phyloP scores from a whole-genome alignment of 148 eudicot genomes.

The Fagopyrum tataricum region DNA sequence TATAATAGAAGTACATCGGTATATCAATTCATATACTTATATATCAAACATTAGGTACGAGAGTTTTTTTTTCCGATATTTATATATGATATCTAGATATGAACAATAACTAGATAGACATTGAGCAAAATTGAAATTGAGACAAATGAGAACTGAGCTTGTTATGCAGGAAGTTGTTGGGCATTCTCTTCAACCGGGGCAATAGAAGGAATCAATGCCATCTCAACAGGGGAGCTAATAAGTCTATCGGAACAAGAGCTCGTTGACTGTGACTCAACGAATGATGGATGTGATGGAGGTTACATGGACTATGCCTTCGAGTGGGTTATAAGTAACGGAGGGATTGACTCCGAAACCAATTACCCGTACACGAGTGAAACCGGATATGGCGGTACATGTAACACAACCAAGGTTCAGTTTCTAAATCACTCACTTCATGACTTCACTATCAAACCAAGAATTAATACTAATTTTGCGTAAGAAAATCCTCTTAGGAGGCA shows the following conservation, averaged over 20 bases:
- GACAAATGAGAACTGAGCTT: too few species aligned
- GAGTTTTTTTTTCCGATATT: too few species aligned
- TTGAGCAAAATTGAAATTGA: not conserved
- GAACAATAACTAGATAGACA: not conserved
- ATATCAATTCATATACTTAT: too few species aligned
- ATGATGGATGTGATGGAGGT: slow-evolving; percentile 51
- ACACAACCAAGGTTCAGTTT: slow-evolving; percentile 32
- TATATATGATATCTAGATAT: too few species aligned
- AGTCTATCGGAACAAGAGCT: slow-evolving; percentile 60
- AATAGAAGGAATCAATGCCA: slow-evolving; percentile 47
- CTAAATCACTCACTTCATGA: too few species aligned
- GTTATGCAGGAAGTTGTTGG: slow-evolving; percentile 49
- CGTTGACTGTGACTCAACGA: slow-evolving; percentile 39
- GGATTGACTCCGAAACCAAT: slow-evolving; percentile 38
- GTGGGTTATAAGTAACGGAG: slow-evolving; percentile 50
- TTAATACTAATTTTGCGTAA: not conserved
- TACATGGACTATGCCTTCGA: slow-evolving; percentile 49
- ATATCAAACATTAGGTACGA: too few species aligned
- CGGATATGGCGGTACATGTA: slow-evolving; percentile 33
- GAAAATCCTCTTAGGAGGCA: slow-evolving; percentile 23
- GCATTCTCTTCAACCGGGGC: slow-evolving; percentile 52
- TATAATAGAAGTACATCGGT: too few species aligned
- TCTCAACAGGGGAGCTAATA: slow-evolving; percentile 36
- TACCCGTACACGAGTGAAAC: slow-evolving; percentile 33
- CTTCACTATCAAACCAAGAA: not conserved